Conservation (phyloP, 2,329 filamentous ascomycete species). For the Hypomyces perniciosus region DNA sequence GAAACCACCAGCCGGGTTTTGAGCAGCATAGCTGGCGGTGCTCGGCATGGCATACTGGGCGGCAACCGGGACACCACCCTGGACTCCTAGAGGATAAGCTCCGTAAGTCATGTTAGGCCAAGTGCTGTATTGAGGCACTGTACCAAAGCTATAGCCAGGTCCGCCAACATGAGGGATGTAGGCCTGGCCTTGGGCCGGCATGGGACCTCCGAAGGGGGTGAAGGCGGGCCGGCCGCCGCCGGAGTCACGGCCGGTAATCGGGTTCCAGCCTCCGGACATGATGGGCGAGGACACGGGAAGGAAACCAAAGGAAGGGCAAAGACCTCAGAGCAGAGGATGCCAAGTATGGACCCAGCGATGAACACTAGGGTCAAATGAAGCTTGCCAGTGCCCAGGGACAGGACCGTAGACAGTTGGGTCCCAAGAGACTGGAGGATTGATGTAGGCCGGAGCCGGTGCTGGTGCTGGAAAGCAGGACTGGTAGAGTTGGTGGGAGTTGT, state of each 20-base stretch:
- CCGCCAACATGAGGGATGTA: slow-evolving; percentile 33
- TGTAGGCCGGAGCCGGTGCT: background rate
- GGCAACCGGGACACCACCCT: slow-evolving; percentile 3
- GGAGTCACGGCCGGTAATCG: slow-evolving; percentile 33
- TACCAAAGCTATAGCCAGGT: slow-evolving; percentile 28
- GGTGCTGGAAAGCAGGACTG: background rate
- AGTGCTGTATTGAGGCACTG: slow-evolving; percentile 17
- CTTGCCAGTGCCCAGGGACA: slow-evolving; percentile 31
- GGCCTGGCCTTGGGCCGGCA: slow-evolving; percentile 31
- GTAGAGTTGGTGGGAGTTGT: no score
- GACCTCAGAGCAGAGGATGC: slow-evolving; percentile 24
- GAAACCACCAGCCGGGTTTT: slow-evolving; percentile 19
- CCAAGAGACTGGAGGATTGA: slow-evolving; percentile 19
- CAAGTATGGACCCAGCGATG: slow-evolving; percentile 33
- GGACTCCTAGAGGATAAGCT: slow-evolving; percentile 16
- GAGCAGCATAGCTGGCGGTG: slow-evolving; percentile 1
- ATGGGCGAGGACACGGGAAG: background rate
- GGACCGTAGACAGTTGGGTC: slow-evolving; percentile 25
- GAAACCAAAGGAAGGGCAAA: background rate
- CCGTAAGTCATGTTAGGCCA: slow-evolving; percentile 24
- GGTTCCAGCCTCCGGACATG: slow-evolving; percentile 38
- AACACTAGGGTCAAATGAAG: slow-evolving; percentile 23
- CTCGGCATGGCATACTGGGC: slow-evolving; percentile 3
- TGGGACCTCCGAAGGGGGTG: slow-evolving; percentile 28
- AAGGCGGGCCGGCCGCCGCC: slow-evolving; percentile 26